Evolutionary conservation across 345 rosid species (phyloP).

Genomic region (Eucalyptus pauciflora): DNA sequence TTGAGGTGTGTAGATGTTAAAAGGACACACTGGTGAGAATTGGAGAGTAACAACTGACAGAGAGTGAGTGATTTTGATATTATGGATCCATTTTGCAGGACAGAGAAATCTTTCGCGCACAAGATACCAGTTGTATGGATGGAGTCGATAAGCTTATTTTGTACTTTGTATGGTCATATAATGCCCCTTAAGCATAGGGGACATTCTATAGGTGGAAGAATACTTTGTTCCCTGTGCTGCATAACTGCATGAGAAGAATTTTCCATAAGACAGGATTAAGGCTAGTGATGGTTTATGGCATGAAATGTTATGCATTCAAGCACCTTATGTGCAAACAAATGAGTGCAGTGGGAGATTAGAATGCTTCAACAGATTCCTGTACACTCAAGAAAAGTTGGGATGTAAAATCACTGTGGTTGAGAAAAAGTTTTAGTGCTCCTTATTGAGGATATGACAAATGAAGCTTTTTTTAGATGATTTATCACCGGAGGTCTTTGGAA

Average conservation of each 20-base stretch:
- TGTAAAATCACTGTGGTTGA: neutral
- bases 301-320: neutral
- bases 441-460: neutral
- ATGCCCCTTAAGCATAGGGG: neutral
- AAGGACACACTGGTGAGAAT: neutral
- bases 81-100: neutral
- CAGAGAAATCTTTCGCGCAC: neutral
- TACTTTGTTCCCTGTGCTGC: neutral
- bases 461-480: neutral
- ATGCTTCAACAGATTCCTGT: neutral
- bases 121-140: neutral
- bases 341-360: neutral
- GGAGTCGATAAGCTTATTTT: neutral
- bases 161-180: neutral
- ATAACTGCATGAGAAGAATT: neutral
- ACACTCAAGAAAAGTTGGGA: neutral
- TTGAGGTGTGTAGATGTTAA: neutral
- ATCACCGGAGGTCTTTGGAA: neutral
- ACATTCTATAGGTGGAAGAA: neutral
- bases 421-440: neutral
- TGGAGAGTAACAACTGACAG: neutral
- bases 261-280: neutral
- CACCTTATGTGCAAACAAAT: neutral
- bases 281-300: neutral
- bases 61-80: neutral